phyloP scores from a whole-genome alignment of 139 green algal species.

The Volvox africanus region DNA sequence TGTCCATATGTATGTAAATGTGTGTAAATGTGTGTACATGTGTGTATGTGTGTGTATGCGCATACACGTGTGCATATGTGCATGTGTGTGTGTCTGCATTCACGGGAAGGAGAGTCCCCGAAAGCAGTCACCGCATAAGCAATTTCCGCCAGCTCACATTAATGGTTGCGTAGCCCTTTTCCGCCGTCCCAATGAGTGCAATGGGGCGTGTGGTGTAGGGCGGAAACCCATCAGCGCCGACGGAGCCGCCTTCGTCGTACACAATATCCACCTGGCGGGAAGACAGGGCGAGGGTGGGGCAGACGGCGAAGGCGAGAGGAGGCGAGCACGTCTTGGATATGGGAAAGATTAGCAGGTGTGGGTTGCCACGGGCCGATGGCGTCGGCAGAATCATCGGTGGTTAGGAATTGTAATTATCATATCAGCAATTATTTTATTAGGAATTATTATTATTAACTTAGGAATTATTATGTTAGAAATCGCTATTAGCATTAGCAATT shows the following conservation, averaged over 20 bases:
- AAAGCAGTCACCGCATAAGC: not conserved
- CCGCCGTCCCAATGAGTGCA: slow-evolving; percentile 71
- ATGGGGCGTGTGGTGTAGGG: slow-evolving; percentile 53
- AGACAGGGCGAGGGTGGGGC: not conserved
- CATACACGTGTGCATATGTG: not conserved
- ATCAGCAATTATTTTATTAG: no score
- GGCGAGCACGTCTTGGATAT: no score
- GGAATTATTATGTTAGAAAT: no score
- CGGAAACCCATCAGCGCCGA: slow-evolving; percentile 56
- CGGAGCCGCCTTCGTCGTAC: slow-evolving; percentile 30
- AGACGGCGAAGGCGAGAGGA: no score
- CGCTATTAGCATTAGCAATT: no score
- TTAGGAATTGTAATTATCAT: no score
- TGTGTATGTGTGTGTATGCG: not conserved
- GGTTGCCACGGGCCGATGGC: no score
- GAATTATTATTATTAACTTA: no score
- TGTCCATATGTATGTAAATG: not conserved
- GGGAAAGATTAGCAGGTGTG: no score
- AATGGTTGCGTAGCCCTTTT: slow-evolving; percentile 68
- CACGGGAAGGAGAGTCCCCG: not conserved
- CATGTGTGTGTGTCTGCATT: not conserved
- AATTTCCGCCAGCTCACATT: slow-evolving; percentile 9
- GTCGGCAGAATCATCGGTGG: no score
- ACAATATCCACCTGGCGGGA: slow-evolving; percentile 21
- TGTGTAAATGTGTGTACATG: not conserved